Evolutionary conservation across 352 stramenopile species (phyloP).

Genomic region (Globisporangium heterothallicum): DNA sequence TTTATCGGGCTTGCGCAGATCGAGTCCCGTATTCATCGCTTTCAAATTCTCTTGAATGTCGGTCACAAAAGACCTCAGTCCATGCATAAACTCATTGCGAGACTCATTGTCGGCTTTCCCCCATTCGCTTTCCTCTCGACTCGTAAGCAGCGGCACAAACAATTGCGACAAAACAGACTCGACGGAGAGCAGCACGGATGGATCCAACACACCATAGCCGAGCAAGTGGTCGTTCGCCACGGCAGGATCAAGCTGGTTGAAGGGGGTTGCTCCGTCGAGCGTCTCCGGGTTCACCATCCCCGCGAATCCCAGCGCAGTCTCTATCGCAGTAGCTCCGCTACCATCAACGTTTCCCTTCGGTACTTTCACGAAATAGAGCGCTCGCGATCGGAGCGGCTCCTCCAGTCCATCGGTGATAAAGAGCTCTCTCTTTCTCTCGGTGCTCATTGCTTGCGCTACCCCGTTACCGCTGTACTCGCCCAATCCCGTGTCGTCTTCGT

Average conservation of each 20-base stretch:
- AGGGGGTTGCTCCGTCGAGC: slow-evolving; percentile 1
- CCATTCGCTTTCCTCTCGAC: slow-evolving; percentile 47
- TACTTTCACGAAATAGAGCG: slow-evolving; percentile 77
- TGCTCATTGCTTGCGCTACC: slow-evolving; percentile 7
- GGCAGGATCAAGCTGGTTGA: slow-evolving; percentile 36
- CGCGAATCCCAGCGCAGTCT: slow-evolving; percentile 3
- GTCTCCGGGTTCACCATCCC: slow-evolving; percentile 13
- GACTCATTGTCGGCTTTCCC: slow-evolving; percentile 56
- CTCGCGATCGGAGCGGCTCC: slow-evolving; percentile 53
- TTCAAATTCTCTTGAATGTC: slow-evolving; percentile 89
- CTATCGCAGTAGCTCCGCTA: not conserved
- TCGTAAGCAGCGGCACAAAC: slow-evolving; percentile 53
- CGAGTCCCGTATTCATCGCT: slow-evolving; percentile 82
- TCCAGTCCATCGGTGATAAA: slow-evolving; percentile 80
- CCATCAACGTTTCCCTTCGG: slow-evolving; percentile 16
- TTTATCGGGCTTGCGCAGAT: slow-evolving; percentile 85
- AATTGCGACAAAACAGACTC: slow-evolving; percentile 71
- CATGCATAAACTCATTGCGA: slow-evolving; percentile 81
- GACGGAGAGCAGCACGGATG: slow-evolving; percentile 62
- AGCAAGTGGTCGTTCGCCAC: slow-evolving; percentile 69
- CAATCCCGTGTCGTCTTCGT: slow-evolving; percentile 11
- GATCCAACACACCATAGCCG: slow-evolving; percentile 63
- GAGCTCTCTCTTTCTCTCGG: slow-evolving; percentile 42
- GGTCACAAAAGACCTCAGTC: slow-evolving; percentile 70
- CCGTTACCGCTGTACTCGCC: not conserved